Conservation (phyloP, 2,329 filamentous ascomycete genomes). For the Ascochyta clinopodiicola region DNA sequence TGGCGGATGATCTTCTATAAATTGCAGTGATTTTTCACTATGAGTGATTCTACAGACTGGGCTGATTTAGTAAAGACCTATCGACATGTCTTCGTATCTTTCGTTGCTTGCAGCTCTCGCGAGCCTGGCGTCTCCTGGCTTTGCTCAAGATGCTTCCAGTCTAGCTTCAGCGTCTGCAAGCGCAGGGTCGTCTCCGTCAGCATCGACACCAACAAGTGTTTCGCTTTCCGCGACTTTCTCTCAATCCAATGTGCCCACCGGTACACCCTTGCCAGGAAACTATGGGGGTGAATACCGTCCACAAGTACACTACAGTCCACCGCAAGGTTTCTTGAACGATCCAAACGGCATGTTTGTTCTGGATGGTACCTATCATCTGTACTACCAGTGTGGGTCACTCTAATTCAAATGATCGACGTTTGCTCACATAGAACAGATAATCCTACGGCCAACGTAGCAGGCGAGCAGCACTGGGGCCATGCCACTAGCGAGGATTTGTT, state of each 20-base stretch:
- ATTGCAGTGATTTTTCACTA: neutral
- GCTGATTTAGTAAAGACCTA: neutral
- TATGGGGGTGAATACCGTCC: constrained; percentile 54
- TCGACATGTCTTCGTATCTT: neutral
- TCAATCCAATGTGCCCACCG: constrained; percentile 36
- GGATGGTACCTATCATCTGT: constrained; percentile 66
- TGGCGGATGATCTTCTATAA: neutral
- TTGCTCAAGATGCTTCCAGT: constrained; percentile 3
- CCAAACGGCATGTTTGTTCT: constrained; percentile 66
- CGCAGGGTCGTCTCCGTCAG: neutral
- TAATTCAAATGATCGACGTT: neutral
- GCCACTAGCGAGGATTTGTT: constrained; percentile 68
- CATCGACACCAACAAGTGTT: neutral
- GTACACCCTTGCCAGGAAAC: constrained; percentile 49
- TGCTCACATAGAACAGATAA: constrained; percentile 51
- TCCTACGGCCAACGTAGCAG: constrained; percentile 56
- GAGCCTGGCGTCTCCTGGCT: neutral
- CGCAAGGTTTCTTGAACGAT: constrained; percentile 62
- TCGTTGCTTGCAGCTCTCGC: neutral
- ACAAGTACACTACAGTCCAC: constrained; percentile 64
- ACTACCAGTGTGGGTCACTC: constrained; percentile 64
- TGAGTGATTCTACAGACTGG: neutral
- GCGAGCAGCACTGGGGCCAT: constrained; percentile 72
- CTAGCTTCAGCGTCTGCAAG: neutral
- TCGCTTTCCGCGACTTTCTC: constrained; percentile 28